Base-by-base conservation (phyloP, 306 rosid species). In the Potentilla sterilis region DNA sequence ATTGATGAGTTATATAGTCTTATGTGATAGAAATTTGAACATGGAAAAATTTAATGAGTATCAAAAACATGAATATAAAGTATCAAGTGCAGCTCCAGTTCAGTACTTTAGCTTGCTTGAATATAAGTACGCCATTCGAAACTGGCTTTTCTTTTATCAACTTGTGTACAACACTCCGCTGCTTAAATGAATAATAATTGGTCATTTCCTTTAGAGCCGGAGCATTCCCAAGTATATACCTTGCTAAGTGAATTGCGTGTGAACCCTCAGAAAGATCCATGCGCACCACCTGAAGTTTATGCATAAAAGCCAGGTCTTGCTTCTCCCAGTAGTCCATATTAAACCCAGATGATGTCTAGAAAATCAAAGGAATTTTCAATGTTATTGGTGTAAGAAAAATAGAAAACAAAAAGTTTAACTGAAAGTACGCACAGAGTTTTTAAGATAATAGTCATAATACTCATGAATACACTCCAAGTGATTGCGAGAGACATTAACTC, bases 291-390 rank as follows among this genome's bases (percentile, higher is more conserved):
- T 57, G 12, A 57, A 57, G 34, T 9, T 57, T n/a, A 7, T 57
- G 63, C 24, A 57, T 9, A 57, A 57, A 57, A 57, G 63, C 63
- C 32, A 57, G 63, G 63, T n/a, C 34, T 22, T 57, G 63, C 63
- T 21, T n/a, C 34, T 57, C 24, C 63, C 34, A 57, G 63, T 55
- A 55, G 6, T n/a, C 62, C 62, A 55, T 6, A 55, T 55, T 2
- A 55, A 55, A 55, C 28, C 12, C 32, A 21, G 62, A 55, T 41
- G 44, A 1, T 19, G 32, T 2, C 62, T 55, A 55, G 35, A 57
- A 57, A 22, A 19, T 21, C 35, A 9, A 57, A 7, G n/a, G 4
- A 57, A 57, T 57, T 21, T 10, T 11, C 0, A 57, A 21, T 47
- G 13, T 13, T 47, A 3, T n/a, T n/a, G n/a, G n/a, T 1, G 52